Base-by-base conservation (phyloP, 768 basidiomycete species). In the Kwoniella sp. region DNA sequence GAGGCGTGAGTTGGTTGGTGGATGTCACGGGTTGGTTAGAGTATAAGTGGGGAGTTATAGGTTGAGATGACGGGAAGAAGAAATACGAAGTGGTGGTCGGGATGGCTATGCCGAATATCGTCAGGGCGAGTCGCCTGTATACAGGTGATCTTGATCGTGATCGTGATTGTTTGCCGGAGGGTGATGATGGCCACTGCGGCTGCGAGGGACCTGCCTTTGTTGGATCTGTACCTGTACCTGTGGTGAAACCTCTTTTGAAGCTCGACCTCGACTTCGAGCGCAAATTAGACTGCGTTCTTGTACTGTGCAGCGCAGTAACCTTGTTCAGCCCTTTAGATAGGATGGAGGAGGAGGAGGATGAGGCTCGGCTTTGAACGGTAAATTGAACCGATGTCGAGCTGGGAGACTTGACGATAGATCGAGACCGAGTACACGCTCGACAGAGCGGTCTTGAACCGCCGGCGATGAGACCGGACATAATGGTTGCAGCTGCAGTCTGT, bases 1-100 rank as follows among this genome's bases (percentile, higher is more conserved):
- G 62, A 8, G 70, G 60, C n/a, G 64, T 50, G 33, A 77, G 47
- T 17, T 30, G 15, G 8, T 57, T 36, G 27, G 64, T 65, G 26
- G 71, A 61, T 10, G 48, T 24, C 5, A 79, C 61, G 1, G 47
- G 47, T 26, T 77, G 76, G n/a, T 65, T 50, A 21, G 74, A 72
- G 56, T 78, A 77, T n/a, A 55, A 40, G 22, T 68, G 60, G 2
- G 76, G 70, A 12, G 71, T 65, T 6, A 79, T 52, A n/a, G 21
- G 29, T 4, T 55, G 55, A 6, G 52, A 30, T n/a, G 51, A 53
- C 25, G 66, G 57, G 51, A 63, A 70, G 36, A 72, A 56, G 44
- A 60, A 63, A 48, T 60, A 66, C 47, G 68, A 50, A 37, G 56
- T 52, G 46, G 56, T 52, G 46, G 56, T 52, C 59, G 70, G 29